Evolutionary conservation across 805 yeast genomes (phyloP).

Genomic region (Torulaspora franciscae): DNA sequence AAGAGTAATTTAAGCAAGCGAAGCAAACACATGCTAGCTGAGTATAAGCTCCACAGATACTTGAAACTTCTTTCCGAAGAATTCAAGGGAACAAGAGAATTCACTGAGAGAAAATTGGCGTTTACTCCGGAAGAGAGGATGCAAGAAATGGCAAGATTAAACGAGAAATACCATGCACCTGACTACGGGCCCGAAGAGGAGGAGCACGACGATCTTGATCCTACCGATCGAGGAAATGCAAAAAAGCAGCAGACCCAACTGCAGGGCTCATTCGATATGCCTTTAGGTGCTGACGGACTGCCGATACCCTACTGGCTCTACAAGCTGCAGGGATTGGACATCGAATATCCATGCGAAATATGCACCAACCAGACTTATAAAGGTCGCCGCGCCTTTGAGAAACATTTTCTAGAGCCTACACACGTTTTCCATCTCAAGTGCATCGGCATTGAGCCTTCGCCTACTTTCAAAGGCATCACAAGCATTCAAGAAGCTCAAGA

Average conservation of each 20-base stretch:
- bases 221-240: conserved; percentile 18
- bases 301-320: conserved; percentile 94
- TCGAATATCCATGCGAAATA: conserved; percentile 71
- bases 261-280: conserved; percentile 48
- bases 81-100: conserved; percentile 48
- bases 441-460: conserved; percentile 60
- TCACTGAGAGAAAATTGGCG: conserved; percentile 60
- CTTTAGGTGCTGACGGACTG: conserved; percentile 80
- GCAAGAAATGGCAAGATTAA: conserved; percentile 47
- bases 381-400: conserved; percentile 67
- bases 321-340: conserved; percentile 80
- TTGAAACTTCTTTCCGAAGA: conserved; percentile 38
- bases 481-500: conserved; percentile 61
- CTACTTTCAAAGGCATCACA: conserved; percentile 56
- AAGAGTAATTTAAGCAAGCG: conserved; percentile 41
- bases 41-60: conserved; percentile 39
- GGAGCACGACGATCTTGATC: conserved; percentile 36
- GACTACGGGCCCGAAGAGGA: conserved; percentile 39
- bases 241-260: conserved; percentile 17
- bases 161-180: conserved; percentile 33
- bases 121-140: conserved; percentile 66
- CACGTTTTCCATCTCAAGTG: conserved; percentile 72
- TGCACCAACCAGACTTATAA: conserved; percentile 71
- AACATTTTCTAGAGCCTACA: conserved; percentile 66
- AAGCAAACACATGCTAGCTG: conserved; percentile 32